phyloP scores from a whole-genome alignment of 176 grass and related monocot species.

The Carex myosuroides region DNA sequence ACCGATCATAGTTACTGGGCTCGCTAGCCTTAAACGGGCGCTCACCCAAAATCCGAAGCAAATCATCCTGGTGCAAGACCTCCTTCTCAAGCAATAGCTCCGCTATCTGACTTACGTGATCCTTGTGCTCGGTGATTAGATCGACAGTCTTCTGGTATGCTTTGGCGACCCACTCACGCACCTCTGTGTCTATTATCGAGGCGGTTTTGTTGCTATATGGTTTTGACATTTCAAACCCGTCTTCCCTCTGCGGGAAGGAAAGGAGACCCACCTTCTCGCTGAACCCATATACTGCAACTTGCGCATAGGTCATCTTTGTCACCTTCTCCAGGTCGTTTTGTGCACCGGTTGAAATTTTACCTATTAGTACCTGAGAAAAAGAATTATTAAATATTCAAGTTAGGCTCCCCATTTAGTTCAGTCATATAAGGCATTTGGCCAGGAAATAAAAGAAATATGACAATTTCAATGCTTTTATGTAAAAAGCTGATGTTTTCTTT shows the following conservation, averaged over 20 bases:
- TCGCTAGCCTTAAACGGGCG: conserved; percentile 58
- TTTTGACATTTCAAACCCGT: conserved; percentile 58
- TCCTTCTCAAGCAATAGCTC: conserved; percentile 87
- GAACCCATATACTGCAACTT: conserved; percentile 88
- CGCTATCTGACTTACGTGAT: conserved; percentile 61
- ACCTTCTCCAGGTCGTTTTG: conserved; percentile 96
- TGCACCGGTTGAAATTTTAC: conserved; percentile 78
- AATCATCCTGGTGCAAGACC: conserved; percentile 85
- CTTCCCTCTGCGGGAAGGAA: conserved; percentile 68
- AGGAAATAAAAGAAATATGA: not conserved
- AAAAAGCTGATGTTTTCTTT: not conserved
- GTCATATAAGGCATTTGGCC: not conserved
- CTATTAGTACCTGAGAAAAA: conserved; percentile 58
- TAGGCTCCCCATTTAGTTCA: not conserved
- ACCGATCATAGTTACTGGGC: conserved; percentile 65
- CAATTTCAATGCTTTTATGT: not conserved
- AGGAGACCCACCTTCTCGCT: conserved; percentile 90
- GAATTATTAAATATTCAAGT: not conserved
- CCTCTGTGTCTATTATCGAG: conserved; percentile 71
- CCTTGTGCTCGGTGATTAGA: conserved; percentile 62
- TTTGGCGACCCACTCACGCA: conserved; percentile 81
- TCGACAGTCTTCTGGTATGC: conserved; percentile 58
- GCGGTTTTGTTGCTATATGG: conserved; percentile 60
- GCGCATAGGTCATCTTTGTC: conserved; percentile 80
- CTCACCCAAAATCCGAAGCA: conserved; percentile 60